Percentiles rank a stretch among this genome's conserved stretches.
Conservation (phyloP, 1,139 yeast genomes). For the Geotrichum aggregatum region DNA sequence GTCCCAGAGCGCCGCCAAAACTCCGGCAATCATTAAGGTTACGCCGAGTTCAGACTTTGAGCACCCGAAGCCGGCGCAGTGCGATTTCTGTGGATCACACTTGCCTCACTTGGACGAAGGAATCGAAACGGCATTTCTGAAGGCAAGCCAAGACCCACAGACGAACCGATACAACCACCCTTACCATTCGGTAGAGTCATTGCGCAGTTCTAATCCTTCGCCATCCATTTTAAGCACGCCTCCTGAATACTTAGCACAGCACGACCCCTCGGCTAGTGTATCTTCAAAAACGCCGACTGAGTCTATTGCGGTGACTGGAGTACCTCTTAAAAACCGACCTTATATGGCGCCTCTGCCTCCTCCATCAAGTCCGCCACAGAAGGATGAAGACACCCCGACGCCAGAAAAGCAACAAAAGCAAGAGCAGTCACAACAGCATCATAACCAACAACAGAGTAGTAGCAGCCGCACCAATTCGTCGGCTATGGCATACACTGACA, state of each 20-base stretch:
- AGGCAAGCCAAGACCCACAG: conserved; percentile 1
- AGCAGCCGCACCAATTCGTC: not conserved
- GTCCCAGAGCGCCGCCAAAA: not conserved
- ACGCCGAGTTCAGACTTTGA: not conserved
- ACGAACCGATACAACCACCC: not conserved
- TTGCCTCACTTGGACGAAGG: not conserved
- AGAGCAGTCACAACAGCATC: not conserved
- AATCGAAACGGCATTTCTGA: not conserved
- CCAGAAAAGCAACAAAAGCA: not conserved
- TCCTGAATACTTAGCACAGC: conserved; percentile 12
- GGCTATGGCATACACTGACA: not conserved
- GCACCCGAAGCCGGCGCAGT: not conserved
- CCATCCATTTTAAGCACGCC: conserved; percentile 19
- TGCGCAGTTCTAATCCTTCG: conserved; percentile 6
- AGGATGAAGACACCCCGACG: not conserved
- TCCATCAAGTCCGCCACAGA: not conserved
- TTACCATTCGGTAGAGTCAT: not conserved
- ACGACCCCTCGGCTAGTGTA: not conserved
- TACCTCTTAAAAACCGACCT: not conserved
- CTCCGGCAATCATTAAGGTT: not conserved
- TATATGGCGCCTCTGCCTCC: not conserved
- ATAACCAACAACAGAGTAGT: not conserved
- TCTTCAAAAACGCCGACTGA: not conserved
- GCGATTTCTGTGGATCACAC: conserved; percentile 4
- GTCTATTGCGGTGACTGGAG: not conserved